Evolutionary conservation across 176 grass and related monocot species (phyloP), one percentile per base, ranked within the genome.

Genomic region (Ensete ventricosum): DNA sequence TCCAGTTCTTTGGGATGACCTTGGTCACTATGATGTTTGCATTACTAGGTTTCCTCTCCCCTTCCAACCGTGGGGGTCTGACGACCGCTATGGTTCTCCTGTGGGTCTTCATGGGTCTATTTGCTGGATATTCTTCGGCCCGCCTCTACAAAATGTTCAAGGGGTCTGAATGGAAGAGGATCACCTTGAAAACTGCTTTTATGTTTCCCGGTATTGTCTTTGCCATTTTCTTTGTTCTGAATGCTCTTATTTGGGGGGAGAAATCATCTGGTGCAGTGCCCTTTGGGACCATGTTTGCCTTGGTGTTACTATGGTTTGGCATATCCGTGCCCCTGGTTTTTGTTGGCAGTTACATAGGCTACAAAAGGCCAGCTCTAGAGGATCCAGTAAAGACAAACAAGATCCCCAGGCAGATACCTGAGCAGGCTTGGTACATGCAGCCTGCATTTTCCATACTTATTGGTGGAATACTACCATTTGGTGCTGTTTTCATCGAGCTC

Each of bases 121-220:
- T 92, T 70, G 84, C 86, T 7, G 86, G 90, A 53, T 92, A 92
- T 77, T 82, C 86, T 14, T 92, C 90, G 26, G 83, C 90, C 67
- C 81, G 90, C 25, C 81, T 92, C 24, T 92, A 92, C 66, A 89
- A 92, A 77, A 92, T 92, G 90, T 92, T 89, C 76, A 92, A 88
- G 71, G 90, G 90, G 52, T 88, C 79, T 3, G 86, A 92, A 55
- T 92, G 90, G 90, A 92, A 92, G 79, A 92, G 84, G 76, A 92
- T 84, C 55, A 86, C 90, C 69, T 79, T 89, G 63, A 92, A 92
- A 84, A 92, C 90, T 69, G 86, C 90, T 58, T 89, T 86, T 53
- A 89, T 92, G 86, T 92, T 92, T 81, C 90, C 90, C 82, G 86
- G 86, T 68, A 82, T 92, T 69, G 83, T 86, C 79, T 92, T 92